These are phyloP conservation scores for Verticillium dahliae DNA, from an alignment of 2,329 filamentous ascomycete species.

Conservation along the genomic window DNA sequence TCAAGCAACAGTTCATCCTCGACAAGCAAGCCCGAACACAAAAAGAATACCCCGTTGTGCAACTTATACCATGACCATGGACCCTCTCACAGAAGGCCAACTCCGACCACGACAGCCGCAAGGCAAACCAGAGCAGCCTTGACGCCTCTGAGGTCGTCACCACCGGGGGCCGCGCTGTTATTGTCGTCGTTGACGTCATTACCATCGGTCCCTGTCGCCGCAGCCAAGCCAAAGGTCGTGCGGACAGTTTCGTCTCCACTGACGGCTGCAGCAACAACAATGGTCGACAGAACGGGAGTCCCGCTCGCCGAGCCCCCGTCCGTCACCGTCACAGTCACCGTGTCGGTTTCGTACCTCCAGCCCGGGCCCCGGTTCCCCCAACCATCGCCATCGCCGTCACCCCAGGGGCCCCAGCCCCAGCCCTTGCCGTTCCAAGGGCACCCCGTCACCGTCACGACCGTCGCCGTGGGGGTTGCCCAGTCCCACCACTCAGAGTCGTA, in stretches of 20 bases:
- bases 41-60: too few species aligned
- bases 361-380: slow-evolving; percentile 13
- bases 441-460: slow-evolving; percentile 16
- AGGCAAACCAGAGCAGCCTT: slow-evolving; percentile 12
- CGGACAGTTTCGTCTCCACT: slow-evolving; percentile 14
- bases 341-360: slow-evolving; percentile 15
- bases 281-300: slow-evolving; percentile 1
- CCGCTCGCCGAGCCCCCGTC: neutral
- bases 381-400: slow-evolving; percentile 9
- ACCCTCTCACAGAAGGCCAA: slow-evolving; percentile 11
- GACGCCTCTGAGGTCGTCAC: slow-evolving; percentile 7
- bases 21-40: too few species aligned
- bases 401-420: slow-evolving; percentile 13
- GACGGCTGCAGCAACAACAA: slow-evolving; percentile 5
- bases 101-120: slow-evolving; percentile 12
- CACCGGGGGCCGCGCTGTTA: slow-evolving; percentile 2
- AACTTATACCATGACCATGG: too few species aligned
- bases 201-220: slow-evolving; percentile 7
- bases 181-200: neutral
- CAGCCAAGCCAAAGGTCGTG: slow-evolving; percentile 11
- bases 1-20: too few species aligned
- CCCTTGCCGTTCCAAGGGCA: slow-evolving; percentile 16
- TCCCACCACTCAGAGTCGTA: slow-evolving; percentile 8
- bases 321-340: slow-evolving; percentile 13
- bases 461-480: slow-evolving; percentile 7